Evolutionary conservation across 2,329 filamentous ascomycete genomes (phyloP).

Genomic region (Fusarium cyanostomum): DNA sequence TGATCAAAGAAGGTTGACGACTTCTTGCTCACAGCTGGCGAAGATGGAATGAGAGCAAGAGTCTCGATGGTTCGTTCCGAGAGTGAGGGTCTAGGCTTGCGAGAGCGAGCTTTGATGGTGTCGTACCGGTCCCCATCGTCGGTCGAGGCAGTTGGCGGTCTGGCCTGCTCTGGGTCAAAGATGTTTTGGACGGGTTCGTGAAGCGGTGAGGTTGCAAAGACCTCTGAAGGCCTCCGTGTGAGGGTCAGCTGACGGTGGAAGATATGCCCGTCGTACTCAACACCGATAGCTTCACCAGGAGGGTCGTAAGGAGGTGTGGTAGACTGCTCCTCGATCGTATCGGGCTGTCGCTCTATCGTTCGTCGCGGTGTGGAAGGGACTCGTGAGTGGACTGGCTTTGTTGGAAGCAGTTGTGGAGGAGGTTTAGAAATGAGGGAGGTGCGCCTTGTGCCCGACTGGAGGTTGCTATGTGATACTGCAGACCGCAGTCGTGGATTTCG

Average conservation of each 20-base stretch:
- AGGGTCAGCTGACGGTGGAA: conserved; percentile 43
- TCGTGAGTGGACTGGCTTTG: conserved; percentile 24
- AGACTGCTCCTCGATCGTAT: conserved; percentile 39
- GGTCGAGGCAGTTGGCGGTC: conserved; percentile 32
- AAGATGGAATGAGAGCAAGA: conserved; percentile 78
- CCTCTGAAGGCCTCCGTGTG: conserved; percentile 46
- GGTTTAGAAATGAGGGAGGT: conserved; percentile 32
- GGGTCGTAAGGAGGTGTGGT: conserved; percentile 40
- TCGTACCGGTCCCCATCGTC: conserved; percentile 33
- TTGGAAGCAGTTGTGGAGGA: conserved; percentile 27
- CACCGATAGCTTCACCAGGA: conserved; percentile 30
- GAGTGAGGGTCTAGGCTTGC: conserved; percentile 65
- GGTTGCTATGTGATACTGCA: conserved; percentile 52
- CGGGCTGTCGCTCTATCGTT: conserved; percentile 25
- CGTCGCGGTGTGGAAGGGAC: conserved; percentile 36
- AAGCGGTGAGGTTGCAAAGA: conserved; percentile 39
- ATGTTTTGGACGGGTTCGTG: conserved; percentile 28
- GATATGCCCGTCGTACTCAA: conserved; percentile 37
- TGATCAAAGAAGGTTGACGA: conserved; percentile 77
- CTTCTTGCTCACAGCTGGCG: conserved; percentile 73
- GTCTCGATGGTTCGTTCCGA: conserved; percentile 89
- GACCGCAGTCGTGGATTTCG: conserved; percentile 53
- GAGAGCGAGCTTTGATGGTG: conserved; percentile 33
- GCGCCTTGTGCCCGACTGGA: conserved; percentile 43
- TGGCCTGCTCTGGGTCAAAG: conserved; percentile 32